Conservation (phyloP, 495 filamentous ascomycete genomes). For the Penicillium riverlandense region DNA sequence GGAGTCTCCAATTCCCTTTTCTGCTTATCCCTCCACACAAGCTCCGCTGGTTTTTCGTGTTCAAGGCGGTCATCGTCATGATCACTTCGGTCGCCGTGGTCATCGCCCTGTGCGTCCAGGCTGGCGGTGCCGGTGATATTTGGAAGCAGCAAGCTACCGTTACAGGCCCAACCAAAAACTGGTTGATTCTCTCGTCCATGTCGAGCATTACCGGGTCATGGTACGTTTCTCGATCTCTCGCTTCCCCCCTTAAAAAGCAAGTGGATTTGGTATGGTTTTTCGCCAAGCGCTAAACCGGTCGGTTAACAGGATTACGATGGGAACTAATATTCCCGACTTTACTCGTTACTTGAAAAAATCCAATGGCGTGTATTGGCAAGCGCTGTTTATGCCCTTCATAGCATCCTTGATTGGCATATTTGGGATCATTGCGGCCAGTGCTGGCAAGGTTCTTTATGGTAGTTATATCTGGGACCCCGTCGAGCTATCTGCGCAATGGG, state of each 20-base stretch:
- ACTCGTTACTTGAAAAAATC: constrained; percentile 43
- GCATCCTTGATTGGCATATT: constrained; percentile 47
- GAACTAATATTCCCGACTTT: constrained; percentile 54
- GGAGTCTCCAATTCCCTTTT: constrained; percentile 36
- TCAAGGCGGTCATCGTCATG: constrained; percentile 49
- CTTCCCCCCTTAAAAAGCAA: too few species aligned
- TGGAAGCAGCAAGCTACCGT: constrained; percentile 36
- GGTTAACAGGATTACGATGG: not conserved
- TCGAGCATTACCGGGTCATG: not conserved
- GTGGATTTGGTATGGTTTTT: too few species aligned
- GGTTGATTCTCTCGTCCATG: not conserved
- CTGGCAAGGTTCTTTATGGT: constrained; percentile 46
- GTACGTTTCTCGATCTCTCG: constrained; percentile 12
- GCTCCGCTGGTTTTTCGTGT: constrained; percentile 51
- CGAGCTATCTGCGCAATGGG: constrained; percentile 42
- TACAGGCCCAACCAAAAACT: constrained; percentile 20
- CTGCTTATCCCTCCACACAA: constrained; percentile 47
- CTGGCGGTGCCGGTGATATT: constrained; percentile 37
- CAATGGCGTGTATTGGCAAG: constrained; percentile 5
- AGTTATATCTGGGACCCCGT: constrained; percentile 50
- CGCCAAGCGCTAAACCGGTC: too few species aligned
- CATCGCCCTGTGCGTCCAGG: constrained; percentile 21
- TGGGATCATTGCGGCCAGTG: constrained; percentile 46
- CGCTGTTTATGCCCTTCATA: constrained; percentile 22
- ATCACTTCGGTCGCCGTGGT: constrained; percentile 19